Evolutionary conservation across 768 basidiomycete genomes (phyloP).

Genomic region (Mrakia hoshinonis): DNA sequence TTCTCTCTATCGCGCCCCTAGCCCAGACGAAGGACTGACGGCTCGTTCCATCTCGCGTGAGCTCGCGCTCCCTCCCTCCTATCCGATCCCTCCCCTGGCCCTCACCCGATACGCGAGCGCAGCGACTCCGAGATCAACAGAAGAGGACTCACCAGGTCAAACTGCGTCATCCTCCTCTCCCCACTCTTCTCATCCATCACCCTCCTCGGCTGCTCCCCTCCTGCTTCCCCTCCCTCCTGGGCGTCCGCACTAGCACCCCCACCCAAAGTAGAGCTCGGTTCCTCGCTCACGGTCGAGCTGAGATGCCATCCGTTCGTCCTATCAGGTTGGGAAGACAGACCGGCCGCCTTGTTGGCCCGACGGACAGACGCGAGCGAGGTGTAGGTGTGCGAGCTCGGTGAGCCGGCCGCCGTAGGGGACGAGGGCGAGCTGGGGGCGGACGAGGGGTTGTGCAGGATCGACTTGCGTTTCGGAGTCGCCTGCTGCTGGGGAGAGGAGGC

Average conservation of each 20-base stretch:
- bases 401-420: neutral
- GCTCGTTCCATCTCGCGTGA: neutral
- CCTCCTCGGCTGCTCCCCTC: no score
- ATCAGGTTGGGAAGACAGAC: constrained; percentile 21
- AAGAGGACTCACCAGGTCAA: constrained; percentile 12
- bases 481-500: no score
- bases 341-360: constrained; percentile 27
- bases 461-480: neutral
- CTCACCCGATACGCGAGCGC: neutral
- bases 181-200: constrained; percentile 3
- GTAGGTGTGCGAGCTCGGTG: constrained; percentile 17
- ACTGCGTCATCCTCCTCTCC: constrained; percentile 5
- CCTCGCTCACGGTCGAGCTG: neutral
- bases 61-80: neutral
- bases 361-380: constrained; percentile 24
- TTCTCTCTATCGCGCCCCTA: no score
- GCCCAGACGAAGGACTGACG: no score
- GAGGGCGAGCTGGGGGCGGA: neutral
- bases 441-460: neutral
- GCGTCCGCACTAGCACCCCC: neutral
- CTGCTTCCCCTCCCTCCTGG: neutral
- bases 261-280: neutral
- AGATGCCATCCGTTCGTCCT: constrained; percentile 29
- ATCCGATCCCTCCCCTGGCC: neutral
- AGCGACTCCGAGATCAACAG: no score